Evolutionary conservation across 768 basidiomycete species (phyloP), one percentile per base, ranked within the genome.

Genomic region (button mushroom (Agaricus bisporus)): DNA sequence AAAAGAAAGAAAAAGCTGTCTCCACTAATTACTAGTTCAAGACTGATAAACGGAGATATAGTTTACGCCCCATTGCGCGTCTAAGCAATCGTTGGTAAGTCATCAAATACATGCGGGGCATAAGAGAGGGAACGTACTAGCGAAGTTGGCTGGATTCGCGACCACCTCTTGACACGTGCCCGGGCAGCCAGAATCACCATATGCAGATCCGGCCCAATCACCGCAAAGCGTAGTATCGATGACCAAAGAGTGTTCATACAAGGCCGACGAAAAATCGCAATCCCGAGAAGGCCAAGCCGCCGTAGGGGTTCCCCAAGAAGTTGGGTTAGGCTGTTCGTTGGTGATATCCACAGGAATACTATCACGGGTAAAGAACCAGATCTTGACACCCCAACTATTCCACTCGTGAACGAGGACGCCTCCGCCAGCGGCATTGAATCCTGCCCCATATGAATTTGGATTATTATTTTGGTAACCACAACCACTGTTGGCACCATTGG

Each of bases 321-420:
- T 56, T 5, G 82, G 81, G 42, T 74, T 65, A 2, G 81, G 82
- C 2, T 60, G 60, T 49, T 70, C 60, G 20, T 61, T 61, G 5
- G 65, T 69, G 62, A 84, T 78, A 61, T 83, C 82, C 1, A 53
- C 58, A 7, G 82, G 82, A 25, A 84, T 77, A 9, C 69, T 61
- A 20, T 60, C 56, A 22, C 82, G 73, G 5, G 74, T 37, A 66
- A 84, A 83, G 57, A 71, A 73, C 79, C 80, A 84, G 18, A 81
- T 67, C 47, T 68, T 74, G 64, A 84, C 79, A 18, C 79, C 80
- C 0, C 61, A 26, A 39, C 55, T 52, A 42, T 80, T 73, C 77
- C 81, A 82, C 17, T 75, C 60, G 56, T 82, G 75, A 0, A 73
- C 81, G 53, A 66, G 81, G 15, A 82, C 79, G 26, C 82, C 82